Base-by-base conservation (phyloP, 1,284 basidiomycete genomes). In the Vanrija sp. region DNA sequence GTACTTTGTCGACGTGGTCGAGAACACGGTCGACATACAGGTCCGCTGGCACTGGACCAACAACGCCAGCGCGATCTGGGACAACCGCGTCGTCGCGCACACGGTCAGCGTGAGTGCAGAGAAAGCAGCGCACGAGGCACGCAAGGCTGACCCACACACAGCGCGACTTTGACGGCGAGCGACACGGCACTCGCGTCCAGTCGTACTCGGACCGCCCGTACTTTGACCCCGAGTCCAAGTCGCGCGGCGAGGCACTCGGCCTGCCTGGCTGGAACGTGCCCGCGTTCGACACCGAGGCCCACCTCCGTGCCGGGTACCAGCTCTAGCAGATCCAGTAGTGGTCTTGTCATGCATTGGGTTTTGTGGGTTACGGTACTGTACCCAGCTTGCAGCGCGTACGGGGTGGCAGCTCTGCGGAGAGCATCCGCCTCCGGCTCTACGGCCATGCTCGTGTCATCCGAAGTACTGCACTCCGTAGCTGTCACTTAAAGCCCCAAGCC, bases 1-100 rank as follows among this genome's bases (percentile, higher is more conserved):
- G 56, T 82, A 85, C 75, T 72, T 85, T 38, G 69, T 71, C 65
- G 52, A 82, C 62, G 84, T 86, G 61, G 78, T 82, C 52, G 72
- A 77, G 15, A 78, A 78, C 60, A 78, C 79, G 16, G 67, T 75
- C 9, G 81, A 82, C 55, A 79, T 80, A 69, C 80, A 82, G 51
- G 65, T 78, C 18, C 69, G 82, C 23, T 73, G 78, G 4, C 65
- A 66, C 9, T 82, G 80, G 71, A 67, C 76, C 53, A 78, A 79
- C 0, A 71, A 78, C 6, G 79, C 78, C 5, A 78, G 82, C 39
- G 78, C 81, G 16, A 64, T 82, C 25, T 82, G 81, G 81, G 80
- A 76, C 53, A 73, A 72, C 63, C 57, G 70, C 29, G 52, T 70
- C 46, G 69, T 67, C 18, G 70, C 72, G 26, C 75, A 92, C 83